A percentile compares a stretch with the other conserved stretches of the same genome.
These are phyloP conservation scores for Penicillium sp. DNA, from an alignment of 2,329 filamentous ascomycete species.

Conservation along the genomic window DNA sequence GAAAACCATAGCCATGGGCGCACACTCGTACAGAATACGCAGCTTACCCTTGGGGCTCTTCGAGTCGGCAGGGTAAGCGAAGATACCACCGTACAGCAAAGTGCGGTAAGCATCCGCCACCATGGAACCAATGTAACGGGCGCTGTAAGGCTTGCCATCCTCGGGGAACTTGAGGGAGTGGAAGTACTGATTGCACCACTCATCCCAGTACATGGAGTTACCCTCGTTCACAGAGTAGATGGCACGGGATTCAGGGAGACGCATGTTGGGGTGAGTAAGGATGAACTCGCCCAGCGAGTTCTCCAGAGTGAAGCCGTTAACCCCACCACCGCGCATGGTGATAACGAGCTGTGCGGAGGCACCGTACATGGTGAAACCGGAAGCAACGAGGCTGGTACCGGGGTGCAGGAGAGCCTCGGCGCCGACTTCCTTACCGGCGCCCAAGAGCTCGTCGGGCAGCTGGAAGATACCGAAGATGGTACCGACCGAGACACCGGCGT, in stretches of 20 bases:
- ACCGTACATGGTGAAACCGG: conserved; percentile 99
- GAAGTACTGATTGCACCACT: conserved; percentile 83
- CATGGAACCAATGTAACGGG: conserved; percentile 97
- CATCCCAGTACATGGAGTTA: conserved; percentile 95
- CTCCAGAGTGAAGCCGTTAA: conserved; percentile 98
- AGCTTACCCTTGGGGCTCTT: conserved; percentile 99
- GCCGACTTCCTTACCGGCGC: conserved; percentile 56
- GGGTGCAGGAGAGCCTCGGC: conserved; percentile 78
- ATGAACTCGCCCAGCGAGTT: conserved; percentile 98
- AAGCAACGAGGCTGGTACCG: conserved; percentile 86
- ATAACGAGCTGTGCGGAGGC: conserved; percentile 94
- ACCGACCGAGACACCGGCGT: conserved; percentile 95
- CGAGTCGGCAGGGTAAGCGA: conserved; percentile 95
- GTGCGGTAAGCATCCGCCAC: conserved; percentile 97
- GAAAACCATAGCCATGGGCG: conserved; percentile 98
- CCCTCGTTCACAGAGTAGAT: conserved; percentile 99
- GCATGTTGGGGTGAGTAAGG: conserved; percentile 93
- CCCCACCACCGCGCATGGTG: conserved; percentile 87
- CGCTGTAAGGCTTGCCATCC: conserved; percentile 80
- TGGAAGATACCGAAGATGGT: conserved; percentile 97
- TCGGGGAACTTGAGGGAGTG: conserved; percentile 79
- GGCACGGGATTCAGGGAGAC: conserved; percentile 71
- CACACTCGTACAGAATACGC: conserved; percentile 95
- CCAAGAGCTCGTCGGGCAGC: conserved; percentile 65
- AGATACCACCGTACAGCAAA: conserved; percentile 91